Conservation (phyloP, 345 rosid genomes). For the Turnera subulata region DNA sequence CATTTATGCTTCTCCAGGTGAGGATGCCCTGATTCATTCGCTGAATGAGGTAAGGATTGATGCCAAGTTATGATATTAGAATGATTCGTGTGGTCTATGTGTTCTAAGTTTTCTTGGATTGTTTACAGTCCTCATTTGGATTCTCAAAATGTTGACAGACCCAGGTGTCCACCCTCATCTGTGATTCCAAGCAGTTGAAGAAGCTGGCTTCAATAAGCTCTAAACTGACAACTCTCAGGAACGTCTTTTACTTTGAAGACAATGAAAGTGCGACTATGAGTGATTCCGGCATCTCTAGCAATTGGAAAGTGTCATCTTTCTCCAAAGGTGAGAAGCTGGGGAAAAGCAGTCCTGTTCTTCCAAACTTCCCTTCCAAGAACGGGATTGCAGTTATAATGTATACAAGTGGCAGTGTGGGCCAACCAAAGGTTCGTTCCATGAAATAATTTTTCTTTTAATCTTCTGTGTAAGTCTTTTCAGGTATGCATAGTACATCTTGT, state of each 20-base stretch:
- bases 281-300: slow-evolving; percentile 25
- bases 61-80: too few relatives aligned
- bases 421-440: slow-evolving; percentile 73
- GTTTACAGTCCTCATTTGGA: slow-evolving; percentile 8
- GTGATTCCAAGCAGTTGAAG: slow-evolving; percentile 65
- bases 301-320: slow-evolving; percentile 59
- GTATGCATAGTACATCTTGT: too few relatives aligned
- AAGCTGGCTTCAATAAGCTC: slow-evolving; percentile 59
- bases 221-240: slow-evolving; percentile 46
- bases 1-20: slow-evolving; percentile 89
- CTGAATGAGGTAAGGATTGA: slow-evolving; percentile 65
- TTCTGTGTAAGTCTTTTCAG: too few relatives aligned
- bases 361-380: slow-evolving; percentile 66
- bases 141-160: slow-evolving; percentile 54
- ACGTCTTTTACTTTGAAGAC: slow-evolving; percentile 71
- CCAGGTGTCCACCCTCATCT: slow-evolving; percentile 68
- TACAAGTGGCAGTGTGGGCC: slow-evolving; percentile 93
- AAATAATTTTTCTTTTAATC: too few relatives aligned
- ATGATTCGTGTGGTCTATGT: too few relatives aligned
- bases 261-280: slow-evolving; percentile 36
- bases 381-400: slow-evolving; percentile 77
- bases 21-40: slow-evolving; percentile 94
- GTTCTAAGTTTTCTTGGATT: neutral
- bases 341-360: slow-evolving; percentile 39
- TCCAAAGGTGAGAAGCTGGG: slow-evolving; percentile 78